Conservation (phyloP, 225 moss, liverwort and hornwort genomes). For the Bryoerythrophyllum caledonicum region DNA sequence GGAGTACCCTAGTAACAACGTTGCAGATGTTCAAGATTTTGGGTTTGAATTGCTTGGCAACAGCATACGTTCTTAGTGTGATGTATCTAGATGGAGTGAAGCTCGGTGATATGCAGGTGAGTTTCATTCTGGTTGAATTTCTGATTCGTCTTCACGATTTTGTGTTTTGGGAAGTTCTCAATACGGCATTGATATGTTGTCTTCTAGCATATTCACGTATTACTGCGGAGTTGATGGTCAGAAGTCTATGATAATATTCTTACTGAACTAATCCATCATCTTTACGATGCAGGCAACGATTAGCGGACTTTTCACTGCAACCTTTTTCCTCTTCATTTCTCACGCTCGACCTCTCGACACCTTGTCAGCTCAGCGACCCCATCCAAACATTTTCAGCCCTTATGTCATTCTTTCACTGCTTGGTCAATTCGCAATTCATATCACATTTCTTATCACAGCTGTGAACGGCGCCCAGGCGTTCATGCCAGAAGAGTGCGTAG, state of each 20-base stretch:
- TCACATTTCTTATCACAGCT: slow-evolving; percentile 79
- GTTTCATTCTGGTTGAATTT: slow-evolving; percentile 11
- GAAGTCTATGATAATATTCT: slow-evolving; percentile 5
- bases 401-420: slow-evolving; percentile 91
- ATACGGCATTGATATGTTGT: neutral
- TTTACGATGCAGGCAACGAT: slow-evolving; percentile 77
- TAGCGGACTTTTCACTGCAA: slow-evolving; percentile 89
- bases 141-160: slow-evolving; percentile 1
- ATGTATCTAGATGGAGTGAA: slow-evolving; percentile 99
- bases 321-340: slow-evolving; percentile 96
- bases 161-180: neutral
- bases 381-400: slow-evolving; percentile 96
- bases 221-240: slow-evolving; percentile 4
- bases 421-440: slow-evolving; percentile 91
- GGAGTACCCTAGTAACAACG: slow-evolving; percentile 95
- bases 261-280: neutral
- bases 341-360: slow-evolving; percentile 90
- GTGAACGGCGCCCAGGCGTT: slow-evolving; percentile 89
- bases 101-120: slow-evolving; percentile 93
- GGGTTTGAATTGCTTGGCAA: slow-evolving; percentile 96
- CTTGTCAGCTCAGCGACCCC: slow-evolving; percentile 88
- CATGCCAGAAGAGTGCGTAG: slow-evolving; percentile 98
- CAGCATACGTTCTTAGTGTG: slow-evolving; percentile 95
- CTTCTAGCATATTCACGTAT: neutral
- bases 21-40: slow-evolving; percentile 99